phyloP scores from a whole-genome alignment of 2,329 filamentous ascomycete species.

The Cytospora chrysosperma region DNA sequence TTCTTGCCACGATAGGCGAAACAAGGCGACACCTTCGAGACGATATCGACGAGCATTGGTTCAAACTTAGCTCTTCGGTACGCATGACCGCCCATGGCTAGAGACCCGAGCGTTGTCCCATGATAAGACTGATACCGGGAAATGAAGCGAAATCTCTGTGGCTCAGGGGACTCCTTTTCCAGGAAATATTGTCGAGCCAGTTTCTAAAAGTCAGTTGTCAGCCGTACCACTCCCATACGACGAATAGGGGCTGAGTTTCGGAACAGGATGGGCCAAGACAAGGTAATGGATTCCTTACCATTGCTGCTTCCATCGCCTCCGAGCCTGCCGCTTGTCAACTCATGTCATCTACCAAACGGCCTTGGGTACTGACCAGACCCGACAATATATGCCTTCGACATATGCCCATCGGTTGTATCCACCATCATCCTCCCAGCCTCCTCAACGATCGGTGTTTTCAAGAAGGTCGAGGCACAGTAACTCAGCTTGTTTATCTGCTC shows the following conservation, averaged over 20 bases:
- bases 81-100: conserved; percentile 63
- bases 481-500: conserved; percentile 41
- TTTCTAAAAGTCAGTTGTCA: conserved; percentile 40
- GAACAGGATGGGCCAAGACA: not conserved
- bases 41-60: conserved; percentile 56
- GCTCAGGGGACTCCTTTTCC: conserved; percentile 54
- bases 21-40: conserved; percentile 64
- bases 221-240: not conserved
- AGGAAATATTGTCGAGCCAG: conserved; percentile 63
- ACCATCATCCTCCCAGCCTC: conserved; percentile 39
- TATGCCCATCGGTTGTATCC: conserved; percentile 37
- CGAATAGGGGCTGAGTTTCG: not conserved
- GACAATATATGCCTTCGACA: conserved; percentile 40
- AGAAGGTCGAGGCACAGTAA: conserved; percentile 45
- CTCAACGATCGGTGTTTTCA: conserved; percentile 41
- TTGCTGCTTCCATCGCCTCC: conserved; percentile 64
- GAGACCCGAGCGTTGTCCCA: conserved; percentile 66
- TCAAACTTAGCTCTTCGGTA: conserved; percentile 61
- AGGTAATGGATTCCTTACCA: conserved; percentile 32
- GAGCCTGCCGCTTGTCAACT: conserved; percentile 44
- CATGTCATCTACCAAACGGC: conserved; percentile 47
- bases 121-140: conserved; percentile 68
- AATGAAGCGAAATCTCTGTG: conserved; percentile 63
- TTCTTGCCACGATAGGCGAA: conserved; percentile 60
- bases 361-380: conserved; percentile 35